phyloP scores from a whole-genome alignment of 257 asterid genomes.

The Euphrasia confusa region DNA sequence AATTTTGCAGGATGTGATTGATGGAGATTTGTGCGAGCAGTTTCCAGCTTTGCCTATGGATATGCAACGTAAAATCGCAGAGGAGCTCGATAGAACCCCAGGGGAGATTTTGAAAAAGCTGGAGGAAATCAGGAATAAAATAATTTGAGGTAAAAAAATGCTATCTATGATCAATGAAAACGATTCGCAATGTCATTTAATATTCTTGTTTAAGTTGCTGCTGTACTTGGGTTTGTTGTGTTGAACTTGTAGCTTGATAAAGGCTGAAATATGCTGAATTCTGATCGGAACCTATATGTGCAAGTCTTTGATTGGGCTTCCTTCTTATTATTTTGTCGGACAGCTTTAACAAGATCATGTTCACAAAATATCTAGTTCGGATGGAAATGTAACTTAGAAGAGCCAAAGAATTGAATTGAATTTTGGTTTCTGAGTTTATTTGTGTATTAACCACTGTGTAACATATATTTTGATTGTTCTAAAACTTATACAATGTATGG shows the following conservation, averaged over 20 bases:
- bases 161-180: constrained; percentile 21
- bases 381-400: too few relatives aligned
- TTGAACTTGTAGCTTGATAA: background rate
- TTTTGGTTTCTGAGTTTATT: too few relatives aligned
- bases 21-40: constrained; percentile 95
- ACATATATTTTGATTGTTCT: too few relatives aligned
- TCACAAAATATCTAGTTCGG: too few relatives aligned
- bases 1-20: constrained; percentile 79
- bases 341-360: too few relatives aligned
- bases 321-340: too few relatives aligned
- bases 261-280: too few relatives aligned
- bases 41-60: constrained; percentile 92
- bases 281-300: too few relatives aligned
- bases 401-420: too few relatives aligned
- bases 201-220: background rate
- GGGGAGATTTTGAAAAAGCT: constrained; percentile 91
- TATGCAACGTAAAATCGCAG: constrained; percentile 93
- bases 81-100: constrained; percentile 96
- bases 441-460: too few relatives aligned
- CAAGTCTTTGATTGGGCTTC: too few relatives aligned
- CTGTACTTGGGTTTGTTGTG: background rate
- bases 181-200: background rate
- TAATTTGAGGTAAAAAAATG: constrained; percentile 44
- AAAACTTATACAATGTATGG: too few relatives aligned
- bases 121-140: constrained; percentile 91